phyloP scores from a whole-genome alignment of 495 filamentous ascomycete genomes.

The Penicillium coffeae region DNA sequence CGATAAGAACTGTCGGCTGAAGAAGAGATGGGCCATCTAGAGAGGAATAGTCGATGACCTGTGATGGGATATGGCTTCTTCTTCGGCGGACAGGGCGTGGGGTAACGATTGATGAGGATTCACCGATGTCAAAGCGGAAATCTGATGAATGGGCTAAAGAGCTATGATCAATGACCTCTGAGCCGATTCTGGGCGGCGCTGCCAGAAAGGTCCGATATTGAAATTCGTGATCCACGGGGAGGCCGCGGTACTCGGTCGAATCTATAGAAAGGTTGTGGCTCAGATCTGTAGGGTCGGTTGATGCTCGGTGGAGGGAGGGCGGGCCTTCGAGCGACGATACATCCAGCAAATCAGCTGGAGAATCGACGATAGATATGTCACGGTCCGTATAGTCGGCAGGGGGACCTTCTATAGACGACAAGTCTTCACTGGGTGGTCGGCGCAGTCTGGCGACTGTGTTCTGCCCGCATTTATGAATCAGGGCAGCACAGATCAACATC shows the following conservation, averaged over 20 bases:
- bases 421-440: background rate
- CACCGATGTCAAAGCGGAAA: background rate
- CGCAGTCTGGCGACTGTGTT: background rate
- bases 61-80: background rate
- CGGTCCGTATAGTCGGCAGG: background rate
- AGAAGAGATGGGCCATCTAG: constrained; percentile 21
- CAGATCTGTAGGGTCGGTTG: background rate
- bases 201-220: background rate
- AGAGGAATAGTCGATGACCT: constrained; percentile 2
- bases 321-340: constrained; percentile 8
- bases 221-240: too few species aligned
- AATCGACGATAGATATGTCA: background rate
- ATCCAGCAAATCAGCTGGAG: constrained; percentile 3
- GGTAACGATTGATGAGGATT: background rate
- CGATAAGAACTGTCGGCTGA: constrained; percentile 12
- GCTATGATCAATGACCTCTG: background rate
- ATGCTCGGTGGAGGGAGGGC: background rate
- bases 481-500: background rate
- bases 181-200: background rate
- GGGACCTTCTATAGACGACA: background rate
- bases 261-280: too few species aligned
- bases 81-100: background rate
- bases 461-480: background rate
- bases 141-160: background rate
- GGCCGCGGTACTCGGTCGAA: background rate